A percentile compares a stretch with the other conserved stretches of the same genome.
Evolutionary conservation across 2,329 filamentous ascomycete species (phyloP).

Genomic region (Claviceps humidiphila): DNA sequence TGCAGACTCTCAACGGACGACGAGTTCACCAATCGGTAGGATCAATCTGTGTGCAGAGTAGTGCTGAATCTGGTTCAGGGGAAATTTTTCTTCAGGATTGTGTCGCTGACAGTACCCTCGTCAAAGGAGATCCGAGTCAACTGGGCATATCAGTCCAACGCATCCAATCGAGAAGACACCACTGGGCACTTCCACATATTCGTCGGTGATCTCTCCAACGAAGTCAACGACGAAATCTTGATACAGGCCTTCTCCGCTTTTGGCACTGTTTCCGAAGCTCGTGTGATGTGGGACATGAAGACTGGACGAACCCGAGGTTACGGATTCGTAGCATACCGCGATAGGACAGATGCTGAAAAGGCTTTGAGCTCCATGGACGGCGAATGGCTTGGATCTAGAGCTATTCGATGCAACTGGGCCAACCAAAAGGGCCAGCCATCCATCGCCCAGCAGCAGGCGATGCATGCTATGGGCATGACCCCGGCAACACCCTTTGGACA

Average conservation of each 20-base stretch:
- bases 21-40: conserved; percentile 85
- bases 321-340: conserved; percentile 94
- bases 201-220: conserved; percentile 92
- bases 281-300: conserved; percentile 99
- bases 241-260: conserved; percentile 92
- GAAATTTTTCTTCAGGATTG: not conserved
- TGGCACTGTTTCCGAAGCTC: conserved; percentile 88
- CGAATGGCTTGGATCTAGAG: conserved; percentile 95
- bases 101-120: conserved; percentile 8
- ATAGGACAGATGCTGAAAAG: conserved; percentile 87
- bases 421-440: conserved; percentile 99
- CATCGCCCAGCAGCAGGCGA: conserved; percentile 92
- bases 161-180: conserved; percentile 86
- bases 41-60: not conserved
- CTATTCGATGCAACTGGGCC: conserved; percentile 98
- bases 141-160: conserved; percentile 98
- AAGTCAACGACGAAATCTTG: conserved; percentile 94
- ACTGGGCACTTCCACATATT: conserved; percentile 99
- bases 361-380: conserved; percentile 96
- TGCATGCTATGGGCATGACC: conserved; percentile 96
- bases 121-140: conserved; percentile 91
- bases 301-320: conserved; percentile 94
- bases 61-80: not conserved
- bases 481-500: conserved; percentile 93
- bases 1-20: conserved; percentile 92